Percentiles rank a stretch among this genome's conserved stretches.
These are phyloP conservation scores for Apiosordaria backusii DNA, from an alignment of 495 filamentous ascomycete genomes.

Conservation along the genomic window DNA sequence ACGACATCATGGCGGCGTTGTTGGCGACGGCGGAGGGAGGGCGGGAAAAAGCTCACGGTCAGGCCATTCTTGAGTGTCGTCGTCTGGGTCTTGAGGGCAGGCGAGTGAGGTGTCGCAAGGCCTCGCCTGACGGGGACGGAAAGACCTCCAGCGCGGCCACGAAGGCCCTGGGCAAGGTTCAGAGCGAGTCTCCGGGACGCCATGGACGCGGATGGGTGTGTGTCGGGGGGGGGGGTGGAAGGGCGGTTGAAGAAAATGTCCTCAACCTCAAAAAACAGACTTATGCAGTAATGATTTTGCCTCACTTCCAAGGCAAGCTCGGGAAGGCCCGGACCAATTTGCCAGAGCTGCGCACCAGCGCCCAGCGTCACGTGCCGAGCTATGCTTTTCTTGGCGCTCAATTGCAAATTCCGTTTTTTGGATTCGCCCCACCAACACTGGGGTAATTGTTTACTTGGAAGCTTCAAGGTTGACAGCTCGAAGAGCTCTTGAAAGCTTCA, in stretches of 20 bases:
- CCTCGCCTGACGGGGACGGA: constrained; percentile 71
- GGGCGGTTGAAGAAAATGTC: background rate
- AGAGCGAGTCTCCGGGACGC: constrained; percentile 90
- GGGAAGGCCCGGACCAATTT: background rate
- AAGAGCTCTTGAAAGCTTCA: background rate
- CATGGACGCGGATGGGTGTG: constrained; percentile 77
- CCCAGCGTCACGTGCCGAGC: background rate
- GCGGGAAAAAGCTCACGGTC: constrained; percentile 61
- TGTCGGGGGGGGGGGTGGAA: constrained; percentile 68
- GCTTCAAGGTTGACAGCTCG: background rate
- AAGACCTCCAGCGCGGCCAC: constrained; percentile 68
- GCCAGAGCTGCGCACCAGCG: background rate
- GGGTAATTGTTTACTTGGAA: background rate
- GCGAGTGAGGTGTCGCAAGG: constrained; percentile 74
- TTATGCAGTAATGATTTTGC: background rate
- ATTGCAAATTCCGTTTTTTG: background rate
- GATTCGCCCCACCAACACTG: background rate
- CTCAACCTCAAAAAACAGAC: background rate
- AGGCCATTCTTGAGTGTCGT: constrained; percentile 96
- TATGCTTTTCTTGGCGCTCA: background rate
- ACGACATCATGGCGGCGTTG: constrained; percentile 1
- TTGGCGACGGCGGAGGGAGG: background rate
- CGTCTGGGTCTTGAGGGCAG: constrained; percentile 74
- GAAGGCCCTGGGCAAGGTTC: constrained; percentile 81
- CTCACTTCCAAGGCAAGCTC: background rate